phyloP scores from a whole-genome alignment of 2,329 filamentous ascomycete genomes.

The Sporothrix protearum region DNA sequence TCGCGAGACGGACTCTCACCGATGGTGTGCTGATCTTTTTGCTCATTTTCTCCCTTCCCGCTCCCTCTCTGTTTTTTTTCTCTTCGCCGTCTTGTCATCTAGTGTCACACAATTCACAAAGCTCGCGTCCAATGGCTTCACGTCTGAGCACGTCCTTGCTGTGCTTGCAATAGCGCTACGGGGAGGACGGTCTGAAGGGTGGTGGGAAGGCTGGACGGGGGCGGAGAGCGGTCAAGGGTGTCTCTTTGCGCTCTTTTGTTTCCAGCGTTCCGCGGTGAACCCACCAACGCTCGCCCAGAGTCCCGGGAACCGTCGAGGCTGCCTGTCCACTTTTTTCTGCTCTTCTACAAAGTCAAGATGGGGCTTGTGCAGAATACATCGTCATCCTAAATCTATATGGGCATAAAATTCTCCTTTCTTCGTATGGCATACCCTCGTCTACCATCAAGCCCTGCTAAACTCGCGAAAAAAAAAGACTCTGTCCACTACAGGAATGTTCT shows the following conservation, averaged over 20 bases:
- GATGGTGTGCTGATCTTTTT: not conserved
- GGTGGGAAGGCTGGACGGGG: not conserved
- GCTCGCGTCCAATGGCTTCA: not conserved
- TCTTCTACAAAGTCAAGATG: not conserved
- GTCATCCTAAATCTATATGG: not conserved
- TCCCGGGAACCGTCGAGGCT: conserved; percentile 17
- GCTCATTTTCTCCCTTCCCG: not conserved
- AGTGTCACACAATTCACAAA: not conserved
- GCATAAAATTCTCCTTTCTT: not conserved
- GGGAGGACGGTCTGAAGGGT: not conserved
- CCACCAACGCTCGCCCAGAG: conserved; percentile 23
- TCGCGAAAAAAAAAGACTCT: not conserved
- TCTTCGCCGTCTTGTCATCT: not conserved
- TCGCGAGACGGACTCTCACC: not conserved
- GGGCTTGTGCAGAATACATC: not conserved
- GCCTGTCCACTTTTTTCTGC: conserved; percentile 9
- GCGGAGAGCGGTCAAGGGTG: not conserved
- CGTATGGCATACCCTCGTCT: not conserved
- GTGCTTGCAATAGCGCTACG: conserved; percentile 11
- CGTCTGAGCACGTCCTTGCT: not conserved
- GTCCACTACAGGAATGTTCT: not conserved
- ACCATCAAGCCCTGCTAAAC: not conserved
- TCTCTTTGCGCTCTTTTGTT: not conserved
- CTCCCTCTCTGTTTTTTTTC: not conserved
- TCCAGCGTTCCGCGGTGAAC: conserved; percentile 12